These are phyloP conservation scores for Eucalyptus victrix DNA, from an alignment of 345 rosid genomes.

Conservation along the genomic window DNA sequence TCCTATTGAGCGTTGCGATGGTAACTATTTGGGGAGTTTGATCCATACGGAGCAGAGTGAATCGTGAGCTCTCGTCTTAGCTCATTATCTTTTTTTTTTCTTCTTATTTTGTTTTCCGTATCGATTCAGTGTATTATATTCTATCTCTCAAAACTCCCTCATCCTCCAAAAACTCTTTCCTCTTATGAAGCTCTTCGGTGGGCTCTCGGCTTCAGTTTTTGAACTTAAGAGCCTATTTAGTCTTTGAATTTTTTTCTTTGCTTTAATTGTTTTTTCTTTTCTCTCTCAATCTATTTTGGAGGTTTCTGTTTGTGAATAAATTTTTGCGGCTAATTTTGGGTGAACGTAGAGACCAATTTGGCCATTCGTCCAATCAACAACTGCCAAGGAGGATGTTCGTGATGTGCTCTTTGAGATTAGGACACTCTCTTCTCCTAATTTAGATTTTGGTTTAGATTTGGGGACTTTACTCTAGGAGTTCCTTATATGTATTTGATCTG, in stretches of 20 bases:
- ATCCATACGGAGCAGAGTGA: background rate
- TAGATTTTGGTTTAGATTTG: too few relatives aligned
- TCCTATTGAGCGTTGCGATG: background rate
- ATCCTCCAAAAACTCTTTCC: background rate
- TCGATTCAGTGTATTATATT: background rate
- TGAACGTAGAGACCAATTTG: background rate
- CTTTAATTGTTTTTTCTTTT: background rate
- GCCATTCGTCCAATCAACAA: background rate
- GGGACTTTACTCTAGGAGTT: fast-evolving
- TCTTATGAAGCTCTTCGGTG: fast-evolving
- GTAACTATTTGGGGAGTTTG: background rate
- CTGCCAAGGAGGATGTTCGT: background rate
- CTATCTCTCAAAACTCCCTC: too few relatives aligned
- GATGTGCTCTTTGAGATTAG: fast-evolving
- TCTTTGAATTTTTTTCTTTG: background rate
- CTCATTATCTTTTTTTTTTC: background rate
- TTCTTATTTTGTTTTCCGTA: background rate
- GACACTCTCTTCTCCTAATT: background rate
- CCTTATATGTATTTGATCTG: fast-evolving
- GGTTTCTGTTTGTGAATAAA: background rate
- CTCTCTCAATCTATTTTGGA: background rate
- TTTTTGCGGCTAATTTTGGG: background rate
- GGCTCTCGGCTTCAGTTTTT: background rate
- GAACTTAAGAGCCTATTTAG: background rate
- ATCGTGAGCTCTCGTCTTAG: background rate